Conservation (phyloP, 106 monocot genomes). For the Allium fistulosum region DNA sequence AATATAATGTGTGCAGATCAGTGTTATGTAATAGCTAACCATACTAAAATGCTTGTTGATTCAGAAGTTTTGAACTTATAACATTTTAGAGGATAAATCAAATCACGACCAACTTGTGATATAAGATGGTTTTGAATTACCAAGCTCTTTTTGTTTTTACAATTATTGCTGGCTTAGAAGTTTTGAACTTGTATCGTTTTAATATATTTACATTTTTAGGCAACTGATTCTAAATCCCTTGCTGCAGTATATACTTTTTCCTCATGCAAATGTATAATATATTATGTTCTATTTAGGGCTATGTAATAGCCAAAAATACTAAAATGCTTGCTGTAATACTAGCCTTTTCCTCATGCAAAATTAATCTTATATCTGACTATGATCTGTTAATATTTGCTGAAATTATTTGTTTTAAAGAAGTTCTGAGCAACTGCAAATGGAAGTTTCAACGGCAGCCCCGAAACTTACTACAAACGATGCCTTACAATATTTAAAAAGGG, state of each 20-base stretch:
- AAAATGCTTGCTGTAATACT: too few relatives aligned
- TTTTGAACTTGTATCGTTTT: neutral
- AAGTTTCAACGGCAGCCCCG: slow-evolving; percentile 14
- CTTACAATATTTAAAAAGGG: slow-evolving; percentile 66
- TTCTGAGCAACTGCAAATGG: slow-evolving; percentile 40
- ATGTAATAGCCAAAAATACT: too few relatives aligned
- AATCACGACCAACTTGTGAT: neutral
- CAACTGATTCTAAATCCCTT: too few relatives aligned
- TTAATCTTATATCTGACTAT: neutral
- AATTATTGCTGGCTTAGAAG: neutral
- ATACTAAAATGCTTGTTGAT: too few relatives aligned
- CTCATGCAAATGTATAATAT: too few relatives aligned
- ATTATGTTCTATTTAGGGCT: too few relatives aligned
- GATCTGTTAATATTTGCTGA: slow-evolving; percentile 16
- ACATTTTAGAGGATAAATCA: neutral
- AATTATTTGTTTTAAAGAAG: slow-evolving; percentile 19
- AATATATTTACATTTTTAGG: neutral
- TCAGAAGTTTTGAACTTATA: too few relatives aligned
- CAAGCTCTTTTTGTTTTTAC: neutral
- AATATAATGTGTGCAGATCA: too few relatives aligned
- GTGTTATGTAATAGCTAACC: too few relatives aligned
- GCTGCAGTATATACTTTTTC: too few relatives aligned
- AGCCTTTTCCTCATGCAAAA: neutral
- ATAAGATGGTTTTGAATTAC: neutral
- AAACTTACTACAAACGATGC: slow-evolving; percentile 77